phyloP scores from a whole-genome alignment of 768 basidiomycete species.

The Boletus pseudopeckii region DNA sequence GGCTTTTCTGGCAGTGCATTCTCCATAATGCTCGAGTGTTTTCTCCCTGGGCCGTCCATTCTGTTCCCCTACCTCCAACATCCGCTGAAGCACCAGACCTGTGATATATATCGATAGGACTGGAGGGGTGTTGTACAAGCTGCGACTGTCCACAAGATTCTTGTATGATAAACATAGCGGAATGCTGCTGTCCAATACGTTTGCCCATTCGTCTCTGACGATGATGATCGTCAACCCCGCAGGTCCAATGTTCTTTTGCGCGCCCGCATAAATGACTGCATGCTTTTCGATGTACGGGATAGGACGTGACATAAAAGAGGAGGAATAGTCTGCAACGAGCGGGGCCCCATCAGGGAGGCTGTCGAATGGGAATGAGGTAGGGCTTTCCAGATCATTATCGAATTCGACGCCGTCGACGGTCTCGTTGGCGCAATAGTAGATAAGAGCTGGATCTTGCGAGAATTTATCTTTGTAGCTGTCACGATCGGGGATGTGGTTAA shows the following conservation, averaged over 20 bases:
- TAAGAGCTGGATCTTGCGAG: conserved; percentile 76
- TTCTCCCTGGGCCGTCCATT: conserved; percentile 40
- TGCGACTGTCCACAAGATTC: conserved; percentile 68
- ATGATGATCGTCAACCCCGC: conserved; percentile 91
- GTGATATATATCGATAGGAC: conserved; percentile 89
- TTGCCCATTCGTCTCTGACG: conserved; percentile 87
- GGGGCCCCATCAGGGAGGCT: conserved; percentile 60
- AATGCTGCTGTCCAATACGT: conserved; percentile 65
- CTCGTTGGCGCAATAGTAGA: conserved; percentile 99
- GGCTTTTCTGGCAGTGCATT: conserved; percentile 68
- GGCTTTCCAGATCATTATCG: conserved; percentile 48
- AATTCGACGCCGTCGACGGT: conserved; percentile 96
- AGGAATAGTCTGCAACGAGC: conserved; percentile 92
- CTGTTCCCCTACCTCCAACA: conserved; percentile 36
- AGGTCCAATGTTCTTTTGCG: conserved; percentile 97
- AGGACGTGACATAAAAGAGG: conserved; percentile 93
- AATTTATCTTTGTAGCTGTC: conserved; percentile 61
- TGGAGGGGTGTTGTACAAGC: conserved; percentile 90
- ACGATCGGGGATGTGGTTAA: conserved; percentile 77
- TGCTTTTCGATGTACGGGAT: conserved; percentile 87
- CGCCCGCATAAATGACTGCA: conserved; percentile 93
- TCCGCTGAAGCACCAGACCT: conserved; percentile 76
- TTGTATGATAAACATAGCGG: conserved; percentile 84
- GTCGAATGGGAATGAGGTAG: conserved; percentile 80
- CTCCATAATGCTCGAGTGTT: conserved; percentile 62